Evolutionary conservation across 148 eudicot genomes (phyloP), one percentile per base, ranked within the genome.

Genomic region (Cornus suecica): DNA sequence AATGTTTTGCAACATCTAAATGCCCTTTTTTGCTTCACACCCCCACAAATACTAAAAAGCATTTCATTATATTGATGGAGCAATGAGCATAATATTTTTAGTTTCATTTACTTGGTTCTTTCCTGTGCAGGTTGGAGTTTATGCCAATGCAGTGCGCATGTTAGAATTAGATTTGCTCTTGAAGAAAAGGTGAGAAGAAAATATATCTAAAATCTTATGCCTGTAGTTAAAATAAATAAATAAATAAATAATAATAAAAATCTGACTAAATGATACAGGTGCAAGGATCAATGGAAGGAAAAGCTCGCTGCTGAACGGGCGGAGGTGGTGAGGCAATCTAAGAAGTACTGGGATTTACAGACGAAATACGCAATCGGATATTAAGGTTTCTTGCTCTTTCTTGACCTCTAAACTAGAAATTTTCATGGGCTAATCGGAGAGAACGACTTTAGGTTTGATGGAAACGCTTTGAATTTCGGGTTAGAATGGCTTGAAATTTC

Each of bases 281-380:
- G 83, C 74, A 83, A 83, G 76, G 76, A 77, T 15, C 56, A 83
- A 61, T 83, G 83, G 80, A 80, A 73, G 83, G 83, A 83, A 65
- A 80, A 83, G 65, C 56, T 69, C 13, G 73, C 31, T 1, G 76
- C 52, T 1, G 78, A 80, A 73, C 83, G 83, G 0, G 71, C 73
- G 15, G 76, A 80, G 66, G 74, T 45, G 32, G 76, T 74, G 75
- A 83, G 80, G 76, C 86, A 83, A 70, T 72, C 86, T 10, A 80
- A 80, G 67, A 37, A 56, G 14, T 80, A 69, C 18, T 83, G 86
- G 86, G 86, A 80, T 7, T 23, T 45, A 52, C 83, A 83, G 66
- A 66, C 86, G 0, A 76, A 77, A 56, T 76, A 25, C 51, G 68
- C 76, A 77, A 69, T 83, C 29, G 86, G 86, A 67, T 79, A 76